Conservation (phyloP, 2,329 filamentous ascomycete genomes). For the Beauveria sp. region DNA sequence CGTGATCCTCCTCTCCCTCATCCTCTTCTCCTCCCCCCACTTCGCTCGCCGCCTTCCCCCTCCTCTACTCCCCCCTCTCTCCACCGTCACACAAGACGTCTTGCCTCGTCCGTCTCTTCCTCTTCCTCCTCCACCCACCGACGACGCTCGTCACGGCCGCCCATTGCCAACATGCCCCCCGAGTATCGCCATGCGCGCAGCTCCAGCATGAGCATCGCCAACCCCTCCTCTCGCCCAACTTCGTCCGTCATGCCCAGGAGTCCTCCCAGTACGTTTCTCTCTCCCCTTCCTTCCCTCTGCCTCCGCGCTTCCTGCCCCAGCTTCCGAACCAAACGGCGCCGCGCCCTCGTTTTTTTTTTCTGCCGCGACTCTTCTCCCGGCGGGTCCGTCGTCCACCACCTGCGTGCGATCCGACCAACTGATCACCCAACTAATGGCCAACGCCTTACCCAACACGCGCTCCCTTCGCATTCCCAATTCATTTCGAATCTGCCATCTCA, state of each 20-base stretch:
- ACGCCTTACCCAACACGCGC: constrained; percentile 13
- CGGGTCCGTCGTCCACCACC: background rate
- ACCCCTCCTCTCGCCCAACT: constrained; percentile 26
- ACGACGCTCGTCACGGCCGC: constrained; percentile 11
- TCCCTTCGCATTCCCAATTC: background rate
- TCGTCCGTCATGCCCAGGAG: constrained; percentile 55
- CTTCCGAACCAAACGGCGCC: background rate
- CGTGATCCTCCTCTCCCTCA: background rate
- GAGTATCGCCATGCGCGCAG: constrained; percentile 51
- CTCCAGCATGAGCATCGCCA: constrained; percentile 46
- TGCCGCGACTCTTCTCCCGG: background rate
- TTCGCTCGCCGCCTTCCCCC: background rate
- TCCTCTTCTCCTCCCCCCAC: background rate
- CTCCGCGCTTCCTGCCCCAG: background rate
- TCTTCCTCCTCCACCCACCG: constrained; percentile 10
- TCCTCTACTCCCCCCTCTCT: constrained; percentile 2
- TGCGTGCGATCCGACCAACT: background rate
- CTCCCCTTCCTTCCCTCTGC: background rate
- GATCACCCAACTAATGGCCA: background rate
- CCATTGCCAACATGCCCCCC: constrained; percentile 27
- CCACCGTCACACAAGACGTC: constrained; percentile 11
- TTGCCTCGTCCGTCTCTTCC: constrained; percentile 12
- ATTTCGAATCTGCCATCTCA: background rate
- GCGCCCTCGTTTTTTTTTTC: constrained; percentile 3
- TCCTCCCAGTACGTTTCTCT: constrained; percentile 48